phyloP scores from a whole-genome alignment of 495 filamentous ascomycete species.

The Aspergillus kassunensis region DNA sequence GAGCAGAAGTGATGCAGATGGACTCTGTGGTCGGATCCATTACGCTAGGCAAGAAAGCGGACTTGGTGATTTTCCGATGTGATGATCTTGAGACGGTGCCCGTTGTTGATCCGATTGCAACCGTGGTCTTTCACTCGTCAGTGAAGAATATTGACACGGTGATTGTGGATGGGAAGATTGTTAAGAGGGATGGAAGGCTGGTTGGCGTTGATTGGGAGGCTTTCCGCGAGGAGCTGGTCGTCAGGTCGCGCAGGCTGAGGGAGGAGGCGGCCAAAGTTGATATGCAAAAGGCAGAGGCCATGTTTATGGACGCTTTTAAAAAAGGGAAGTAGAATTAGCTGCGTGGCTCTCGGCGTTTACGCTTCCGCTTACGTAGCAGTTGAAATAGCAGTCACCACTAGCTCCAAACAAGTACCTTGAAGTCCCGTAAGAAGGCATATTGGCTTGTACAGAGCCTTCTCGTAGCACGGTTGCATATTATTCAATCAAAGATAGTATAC shows the following conservation, averaged over 20 bases:
- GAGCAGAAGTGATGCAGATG: conserved; percentile 10
- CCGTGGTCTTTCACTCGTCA: conserved; percentile 9
- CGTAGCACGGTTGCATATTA: no score
- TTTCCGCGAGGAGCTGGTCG: not conserved
- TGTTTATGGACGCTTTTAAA: not conserved
- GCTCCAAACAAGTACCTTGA: no score
- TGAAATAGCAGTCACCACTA: no score
- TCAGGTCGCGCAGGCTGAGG: not conserved
- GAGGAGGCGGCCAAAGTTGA: not conserved
- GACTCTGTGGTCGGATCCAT: conserved; percentile 2
- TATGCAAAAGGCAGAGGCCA: not conserved
- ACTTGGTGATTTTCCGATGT: conserved; percentile 8
- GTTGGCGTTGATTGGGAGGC: not conserved
- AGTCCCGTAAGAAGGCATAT: no score
- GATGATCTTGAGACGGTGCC: conserved; percentile 13
- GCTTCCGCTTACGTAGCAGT: no score
- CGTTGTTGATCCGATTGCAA: conserved; percentile 5
- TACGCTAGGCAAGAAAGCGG: conserved; percentile 2
- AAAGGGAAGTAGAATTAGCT: no score
- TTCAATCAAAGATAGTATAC: no score
- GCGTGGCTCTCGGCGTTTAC: no score
- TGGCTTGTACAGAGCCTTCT: no score
- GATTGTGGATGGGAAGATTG: conserved; percentile 8
- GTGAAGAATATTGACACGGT: conserved; percentile 7
- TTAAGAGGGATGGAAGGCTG: conserved; percentile 2